Percentiles rank a stretch among this genome's conserved stretches.
Conservation (phyloP, 2,329 filamentous ascomycete species). For the Calonectria montana region DNA sequence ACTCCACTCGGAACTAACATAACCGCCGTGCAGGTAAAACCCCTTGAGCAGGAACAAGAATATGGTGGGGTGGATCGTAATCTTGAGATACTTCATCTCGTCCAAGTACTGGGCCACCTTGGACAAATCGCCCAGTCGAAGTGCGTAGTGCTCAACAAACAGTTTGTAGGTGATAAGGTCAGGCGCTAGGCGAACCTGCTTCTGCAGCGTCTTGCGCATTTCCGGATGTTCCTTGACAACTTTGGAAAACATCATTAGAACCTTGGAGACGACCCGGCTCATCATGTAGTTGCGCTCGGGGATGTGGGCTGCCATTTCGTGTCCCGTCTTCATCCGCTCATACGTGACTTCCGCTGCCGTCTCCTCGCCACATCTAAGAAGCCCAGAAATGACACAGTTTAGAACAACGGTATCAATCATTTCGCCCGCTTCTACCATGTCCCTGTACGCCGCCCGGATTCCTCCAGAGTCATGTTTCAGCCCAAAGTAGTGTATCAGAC, state of each 20-base stretch:
- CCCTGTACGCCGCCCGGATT: conserved; percentile 80
- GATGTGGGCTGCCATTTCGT: conserved; percentile 53
- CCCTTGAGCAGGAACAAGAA: conserved; percentile 87
- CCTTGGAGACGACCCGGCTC: conserved; percentile 62
- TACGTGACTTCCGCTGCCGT: conserved; percentile 84
- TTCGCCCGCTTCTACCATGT: conserved; percentile 86
- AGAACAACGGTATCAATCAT: conserved; percentile 88
- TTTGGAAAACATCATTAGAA: conserved; percentile 68
- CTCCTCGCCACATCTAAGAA: conserved; percentile 82
- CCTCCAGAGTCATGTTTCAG: conserved; percentile 78
- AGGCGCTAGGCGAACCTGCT: conserved; percentile 74
- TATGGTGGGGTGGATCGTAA: conserved; percentile 79
- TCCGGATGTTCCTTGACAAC: conserved; percentile 66
- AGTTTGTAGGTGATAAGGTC: conserved; percentile 84
- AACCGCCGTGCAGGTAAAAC: conserved; percentile 79
- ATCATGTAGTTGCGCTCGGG: conserved; percentile 59
- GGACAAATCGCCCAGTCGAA: conserved; percentile 75
- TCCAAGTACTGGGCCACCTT: conserved; percentile 77
- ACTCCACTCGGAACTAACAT: conserved; percentile 76
- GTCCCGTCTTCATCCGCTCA: conserved; percentile 79
- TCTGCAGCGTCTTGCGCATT: conserved; percentile 67
- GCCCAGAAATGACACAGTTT: conserved; percentile 85
- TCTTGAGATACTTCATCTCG: conserved; percentile 79
- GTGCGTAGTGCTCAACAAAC: conserved; percentile 79
- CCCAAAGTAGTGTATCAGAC: conserved; percentile 86